phyloP scores from a whole-genome alignment of 2,329 filamentous ascomycete species.

The Fusarium tuaranense region DNA sequence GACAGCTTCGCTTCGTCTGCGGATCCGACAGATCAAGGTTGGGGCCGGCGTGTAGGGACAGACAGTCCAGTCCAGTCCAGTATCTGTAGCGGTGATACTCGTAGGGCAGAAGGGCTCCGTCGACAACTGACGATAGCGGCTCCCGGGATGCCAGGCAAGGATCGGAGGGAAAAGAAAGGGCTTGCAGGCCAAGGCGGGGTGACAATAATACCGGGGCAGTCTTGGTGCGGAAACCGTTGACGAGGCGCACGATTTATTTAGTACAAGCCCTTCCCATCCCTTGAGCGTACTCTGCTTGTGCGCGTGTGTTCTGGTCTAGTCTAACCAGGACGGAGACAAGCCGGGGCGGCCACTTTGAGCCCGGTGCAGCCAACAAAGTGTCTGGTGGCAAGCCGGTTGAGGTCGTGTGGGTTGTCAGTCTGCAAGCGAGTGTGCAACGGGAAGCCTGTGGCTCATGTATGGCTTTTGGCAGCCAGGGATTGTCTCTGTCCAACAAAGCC shows the following conservation, averaged over 20 bases:
- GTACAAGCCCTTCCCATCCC: not conserved
- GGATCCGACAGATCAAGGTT: constrained; percentile 21
- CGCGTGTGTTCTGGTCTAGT: not conserved
- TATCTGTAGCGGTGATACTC: constrained; percentile 10
- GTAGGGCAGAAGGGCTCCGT: constrained; percentile 6
- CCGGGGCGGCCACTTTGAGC: not conserved
- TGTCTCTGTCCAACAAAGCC: constrained; percentile 6
- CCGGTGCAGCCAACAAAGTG: not conserved
- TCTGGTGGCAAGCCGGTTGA: not conserved
- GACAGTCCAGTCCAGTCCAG: not conserved
- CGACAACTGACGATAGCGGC: constrained; percentile 23
- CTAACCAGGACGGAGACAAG: not conserved
- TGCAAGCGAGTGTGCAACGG: constrained; percentile 15
- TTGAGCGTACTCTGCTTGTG: not conserved
- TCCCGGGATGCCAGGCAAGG: constrained; percentile 16
- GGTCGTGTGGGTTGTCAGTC: not conserved
- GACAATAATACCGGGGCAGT: not conserved
- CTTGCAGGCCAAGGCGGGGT: not conserved
- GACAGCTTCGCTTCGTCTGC: constrained; percentile 15
- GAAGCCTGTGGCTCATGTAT: constrained; percentile 15
- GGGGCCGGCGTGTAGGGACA: constrained; percentile 8
- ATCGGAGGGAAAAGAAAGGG: constrained; percentile 9
- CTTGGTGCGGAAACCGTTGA: not conserved
- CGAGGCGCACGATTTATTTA: not conserved
- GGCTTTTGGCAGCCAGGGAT: constrained; percentile 20